Conservation (phyloP, 495 filamentous ascomycete species). For the Thozetella sp. region DNA sequence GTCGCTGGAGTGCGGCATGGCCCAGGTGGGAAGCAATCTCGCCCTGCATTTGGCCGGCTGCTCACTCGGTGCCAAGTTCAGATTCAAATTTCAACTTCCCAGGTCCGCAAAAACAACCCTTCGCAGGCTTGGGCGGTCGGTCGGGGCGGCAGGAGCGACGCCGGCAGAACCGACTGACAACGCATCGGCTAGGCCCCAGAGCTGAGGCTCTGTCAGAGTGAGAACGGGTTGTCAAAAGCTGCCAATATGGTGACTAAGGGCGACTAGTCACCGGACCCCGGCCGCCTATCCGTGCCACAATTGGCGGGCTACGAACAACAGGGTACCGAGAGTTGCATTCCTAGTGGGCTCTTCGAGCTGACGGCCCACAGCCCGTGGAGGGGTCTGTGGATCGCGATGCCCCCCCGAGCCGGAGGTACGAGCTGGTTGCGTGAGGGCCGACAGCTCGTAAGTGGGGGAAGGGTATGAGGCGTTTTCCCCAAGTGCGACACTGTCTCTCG, state of each 20-base stretch:
- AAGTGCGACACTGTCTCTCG: too few species aligned
- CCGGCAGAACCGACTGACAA: slow-evolving; percentile 1
- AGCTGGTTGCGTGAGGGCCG: too few species aligned
- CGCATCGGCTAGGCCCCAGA: not conserved
- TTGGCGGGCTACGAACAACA: not conserved
- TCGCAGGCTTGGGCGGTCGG: not conserved
- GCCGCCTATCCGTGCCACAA: not conserved
- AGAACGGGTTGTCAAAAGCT: not conserved
- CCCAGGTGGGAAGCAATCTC: too few species aligned
- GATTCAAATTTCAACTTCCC: too few species aligned
- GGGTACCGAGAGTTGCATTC: not conserved
- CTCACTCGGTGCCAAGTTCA: too few species aligned
- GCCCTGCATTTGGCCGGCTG: too few species aligned
- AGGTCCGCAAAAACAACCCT: not conserved
- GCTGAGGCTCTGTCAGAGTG: slow-evolving; percentile 2
- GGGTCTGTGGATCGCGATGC: not conserved
- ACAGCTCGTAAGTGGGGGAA: too few species aligned
- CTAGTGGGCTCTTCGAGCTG: not conserved
- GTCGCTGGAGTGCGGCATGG: too few species aligned
- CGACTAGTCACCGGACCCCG: not conserved
- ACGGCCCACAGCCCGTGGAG: not conserved
- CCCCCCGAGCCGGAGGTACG: not conserved
- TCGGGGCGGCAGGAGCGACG: too few species aligned
- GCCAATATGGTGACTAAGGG: not conserved
- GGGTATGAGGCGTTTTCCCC: too few species aligned